phyloP scores from a whole-genome alignment of 768 basidiomycete genomes.

The Leccinum sublutescens region DNA sequence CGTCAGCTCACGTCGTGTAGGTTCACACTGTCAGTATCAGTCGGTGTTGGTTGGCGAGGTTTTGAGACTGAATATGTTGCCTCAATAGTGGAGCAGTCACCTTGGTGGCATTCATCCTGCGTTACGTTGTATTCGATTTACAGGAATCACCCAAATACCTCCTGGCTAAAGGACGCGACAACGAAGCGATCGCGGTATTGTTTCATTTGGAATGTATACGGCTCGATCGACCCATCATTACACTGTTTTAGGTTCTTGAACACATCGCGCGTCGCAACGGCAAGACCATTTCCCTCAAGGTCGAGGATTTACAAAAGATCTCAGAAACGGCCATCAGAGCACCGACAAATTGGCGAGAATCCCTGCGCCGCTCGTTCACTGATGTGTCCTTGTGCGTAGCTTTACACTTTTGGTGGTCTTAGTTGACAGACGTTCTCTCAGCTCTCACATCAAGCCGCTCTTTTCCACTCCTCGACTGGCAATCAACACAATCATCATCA shows the following conservation, averaged over 20 bases:
- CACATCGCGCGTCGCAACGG: slow-evolving; percentile 50
- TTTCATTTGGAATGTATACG: neutral
- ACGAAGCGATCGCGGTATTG: slow-evolving; percentile 48
- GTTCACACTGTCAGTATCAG: slow-evolving; percentile 38
- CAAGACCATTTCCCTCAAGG: slow-evolving; percentile 42
- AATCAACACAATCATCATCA: slow-evolving; percentile 46
- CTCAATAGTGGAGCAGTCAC: slow-evolving; percentile 44
- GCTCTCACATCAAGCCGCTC: slow-evolving; percentile 49
- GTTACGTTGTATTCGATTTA: slow-evolving; percentile 56
- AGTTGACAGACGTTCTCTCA: slow-evolving; percentile 13
- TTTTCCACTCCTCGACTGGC: slow-evolving; percentile 45
- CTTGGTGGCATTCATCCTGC: slow-evolving; percentile 50
- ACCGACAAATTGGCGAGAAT: slow-evolving; percentile 20
- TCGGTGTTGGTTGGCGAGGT: slow-evolving; percentile 1
- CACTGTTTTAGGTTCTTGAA: slow-evolving; percentile 40
- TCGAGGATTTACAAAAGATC: slow-evolving; percentile 42
- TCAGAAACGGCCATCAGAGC: slow-evolving; percentile 14
- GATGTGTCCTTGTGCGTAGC: slow-evolving; percentile 39
- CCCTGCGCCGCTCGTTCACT: slow-evolving; percentile 36
- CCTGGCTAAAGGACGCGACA: slow-evolving; percentile 53
- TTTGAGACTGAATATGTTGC: neutral
- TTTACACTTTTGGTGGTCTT: neutral
- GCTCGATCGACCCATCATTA: neutral
- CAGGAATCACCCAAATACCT: slow-evolving; percentile 65
- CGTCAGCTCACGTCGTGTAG: slow-evolving; percentile 21